Percentiles rank a stretch among this genome's conserved stretches.
Evolutionary conservation across 805 yeast genomes (phyloP).

Genomic region (Suhomyces sp.): DNA sequence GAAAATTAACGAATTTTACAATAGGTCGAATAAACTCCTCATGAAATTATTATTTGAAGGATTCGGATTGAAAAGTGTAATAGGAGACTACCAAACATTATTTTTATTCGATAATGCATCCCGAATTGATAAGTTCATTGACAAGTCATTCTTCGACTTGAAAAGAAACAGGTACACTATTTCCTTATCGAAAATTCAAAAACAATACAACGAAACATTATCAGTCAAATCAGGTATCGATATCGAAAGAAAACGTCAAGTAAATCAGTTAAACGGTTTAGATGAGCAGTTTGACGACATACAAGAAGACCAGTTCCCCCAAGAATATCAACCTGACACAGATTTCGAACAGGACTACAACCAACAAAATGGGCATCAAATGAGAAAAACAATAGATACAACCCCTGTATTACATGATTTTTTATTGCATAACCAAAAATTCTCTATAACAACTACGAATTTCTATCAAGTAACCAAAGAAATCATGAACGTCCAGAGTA

Average conservation of each 20-base stretch:
- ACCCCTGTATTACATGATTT: conserved; percentile 60
- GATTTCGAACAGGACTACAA: no score
- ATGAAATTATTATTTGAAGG: conserved; percentile 60
- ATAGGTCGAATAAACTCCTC: conserved; percentile 63
- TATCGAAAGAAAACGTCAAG: not conserved
- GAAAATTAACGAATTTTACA: conserved; percentile 59
- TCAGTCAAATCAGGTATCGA: conserved; percentile 1
- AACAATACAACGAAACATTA: conserved; percentile 21
- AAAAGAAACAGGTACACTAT: conserved; percentile 38
- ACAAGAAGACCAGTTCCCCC: no score
- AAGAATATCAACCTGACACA: no score
- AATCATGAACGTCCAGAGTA: conserved; percentile 52
- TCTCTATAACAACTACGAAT: conserved; percentile 44
- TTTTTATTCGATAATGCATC: conserved; percentile 57
- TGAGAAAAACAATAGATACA: no score
- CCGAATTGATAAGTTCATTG: conserved; percentile 53
- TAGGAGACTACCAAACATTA: conserved; percentile 52
- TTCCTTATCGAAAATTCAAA: conserved; percentile 28
- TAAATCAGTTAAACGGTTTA: not conserved
- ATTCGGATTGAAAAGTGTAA: conserved; percentile 48
- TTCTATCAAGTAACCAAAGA: conserved; percentile 47
- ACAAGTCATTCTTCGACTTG: conserved; percentile 51
- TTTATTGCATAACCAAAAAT: conserved; percentile 33
- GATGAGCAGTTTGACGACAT: no score
- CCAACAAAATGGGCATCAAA: no score